Evolutionary conservation across 2,329 filamentous ascomycete genomes (phyloP), one percentile per base, ranked within the genome.

Genomic region (Hypoxylon sp.): DNA sequence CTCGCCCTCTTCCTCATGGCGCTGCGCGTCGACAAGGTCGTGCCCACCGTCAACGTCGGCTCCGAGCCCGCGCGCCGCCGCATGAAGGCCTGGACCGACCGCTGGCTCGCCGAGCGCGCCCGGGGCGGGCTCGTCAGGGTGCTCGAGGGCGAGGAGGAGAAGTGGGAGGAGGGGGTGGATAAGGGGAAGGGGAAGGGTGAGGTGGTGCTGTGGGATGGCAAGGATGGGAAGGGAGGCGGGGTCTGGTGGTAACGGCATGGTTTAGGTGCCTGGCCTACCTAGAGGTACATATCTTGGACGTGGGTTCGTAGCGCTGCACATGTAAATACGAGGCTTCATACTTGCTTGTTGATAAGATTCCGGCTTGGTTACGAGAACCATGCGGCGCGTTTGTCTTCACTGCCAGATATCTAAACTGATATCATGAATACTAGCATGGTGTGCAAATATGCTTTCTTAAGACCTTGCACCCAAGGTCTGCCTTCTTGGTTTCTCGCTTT

Each of bases 1-100:
- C 75, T 99, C 71, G 94, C 92, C 0, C 88, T 98, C 83, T 99
- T 99, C 71, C 85, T 94, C 66, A 95, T 95, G 81, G 85, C 88
- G 17, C 73, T 99, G 73, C 80, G 90, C 54, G 96, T 99, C 64
- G 92, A 94, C 63, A 91, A 88, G 75, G 85, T 99, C 5, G 89
- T 99, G 13, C 95, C 95, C 0, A 99, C 95, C 0, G 95, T 99
- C 3, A 98, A 99, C 55, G 83, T 88, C 0, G 85, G 85, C 1
- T 87, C 81, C 68, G 85, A 86, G 57, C 73, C 76, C 50, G 78
- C 80, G 2, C 74, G 86, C 46, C 79, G 78, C 64, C 78, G 83
- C 59, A 88, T 88, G 86, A 88, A 84, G 75, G 78, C 70, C 2
- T 89, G 87, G 87, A 80, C 81, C 15, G 86, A 89, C 65, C 77